Conservation (phyloP, 2,329 filamentous ascomycete genomes). For the Fusarium sp. region DNA sequence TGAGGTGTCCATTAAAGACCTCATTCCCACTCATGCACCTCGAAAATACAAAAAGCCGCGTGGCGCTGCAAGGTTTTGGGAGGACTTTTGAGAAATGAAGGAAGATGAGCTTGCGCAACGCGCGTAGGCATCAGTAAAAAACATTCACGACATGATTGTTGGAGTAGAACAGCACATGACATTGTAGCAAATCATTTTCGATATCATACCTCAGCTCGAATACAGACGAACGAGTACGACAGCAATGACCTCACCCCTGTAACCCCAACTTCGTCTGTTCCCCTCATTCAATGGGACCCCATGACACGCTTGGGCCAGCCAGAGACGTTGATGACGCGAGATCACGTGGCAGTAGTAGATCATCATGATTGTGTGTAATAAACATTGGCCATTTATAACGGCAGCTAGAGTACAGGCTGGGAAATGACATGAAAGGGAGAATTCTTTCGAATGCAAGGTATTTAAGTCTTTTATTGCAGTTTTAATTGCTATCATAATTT, state of each 20-base stretch:
- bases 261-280: conserved; percentile 29
- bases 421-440: too few species aligned
- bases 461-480: neutral
- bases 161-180: neutral
- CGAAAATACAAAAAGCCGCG: conserved; percentile 35
- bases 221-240: conserved; percentile 1
- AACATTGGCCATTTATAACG: neutral
- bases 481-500: neutral
- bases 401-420: neutral
- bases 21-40: conserved; percentile 16
- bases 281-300: conserved; percentile 24
- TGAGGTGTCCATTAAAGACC: conserved; percentile 16
- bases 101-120: conserved; percentile 15
- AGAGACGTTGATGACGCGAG: conserved; percentile 50
- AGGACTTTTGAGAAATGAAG: conserved; percentile 27
- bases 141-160: neutral
- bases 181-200: neutral
- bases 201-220: neutral
- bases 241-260: conserved; percentile 31
- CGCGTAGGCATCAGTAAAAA: conserved; percentile 9
- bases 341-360: conserved; percentile 47
- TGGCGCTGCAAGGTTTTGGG: conserved; percentile 45
- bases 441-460: neutral
- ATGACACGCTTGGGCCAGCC: conserved; percentile 38
- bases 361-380: neutral